phyloP scores from a whole-genome alignment of 352 stramenopile species.

The Globisporangium spiculum region DNA sequence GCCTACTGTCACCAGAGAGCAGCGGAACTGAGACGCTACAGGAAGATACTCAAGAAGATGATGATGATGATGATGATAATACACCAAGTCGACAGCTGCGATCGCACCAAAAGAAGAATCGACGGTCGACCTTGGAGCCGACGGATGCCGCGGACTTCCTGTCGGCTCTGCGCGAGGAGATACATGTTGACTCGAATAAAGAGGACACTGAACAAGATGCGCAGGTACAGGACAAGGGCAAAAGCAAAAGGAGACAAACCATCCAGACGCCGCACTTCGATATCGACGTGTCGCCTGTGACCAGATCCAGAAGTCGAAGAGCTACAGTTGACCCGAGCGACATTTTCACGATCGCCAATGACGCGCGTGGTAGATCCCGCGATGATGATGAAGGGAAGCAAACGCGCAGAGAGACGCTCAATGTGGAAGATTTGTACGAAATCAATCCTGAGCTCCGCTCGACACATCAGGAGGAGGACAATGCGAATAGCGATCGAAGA shows the following conservation, averaged over 20 bases:
- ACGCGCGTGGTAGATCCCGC: neutral
- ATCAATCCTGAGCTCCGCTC: conserved; percentile 25
- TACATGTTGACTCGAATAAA: conserved; percentile 5
- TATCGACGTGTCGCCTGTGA: conserved; percentile 22
- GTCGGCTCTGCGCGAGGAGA: conserved; percentile 28
- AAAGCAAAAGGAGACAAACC: conserved; percentile 9
- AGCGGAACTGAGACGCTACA: conserved; percentile 12
- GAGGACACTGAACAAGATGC: conserved; percentile 5
- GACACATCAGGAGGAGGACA: neutral
- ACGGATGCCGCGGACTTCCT: conserved; percentile 44
- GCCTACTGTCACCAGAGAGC: conserved; percentile 4
- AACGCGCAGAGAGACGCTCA: conserved; percentile 56
- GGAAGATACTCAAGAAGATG: conserved; percentile 17
- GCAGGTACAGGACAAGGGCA: conserved; percentile 1
- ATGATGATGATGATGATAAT: conserved; percentile 11
- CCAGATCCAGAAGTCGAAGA: conserved; percentile 26
- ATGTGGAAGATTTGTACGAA: conserved; percentile 44
- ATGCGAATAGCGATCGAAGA: conserved; percentile 9
- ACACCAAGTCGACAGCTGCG: conserved; percentile 3
- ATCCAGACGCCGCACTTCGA: conserved; percentile 4
- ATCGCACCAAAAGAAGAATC: conserved; percentile 16
- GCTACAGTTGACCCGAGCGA: conserved; percentile 58
- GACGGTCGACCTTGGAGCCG: conserved; percentile 53
- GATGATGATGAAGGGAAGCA: conserved; percentile 13
- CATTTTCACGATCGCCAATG: conserved; percentile 25